These are phyloP conservation scores for Waltergamsia citrina DNA, from an alignment of 2,329 filamentous ascomycete species.

Conservation along the genomic window DNA sequence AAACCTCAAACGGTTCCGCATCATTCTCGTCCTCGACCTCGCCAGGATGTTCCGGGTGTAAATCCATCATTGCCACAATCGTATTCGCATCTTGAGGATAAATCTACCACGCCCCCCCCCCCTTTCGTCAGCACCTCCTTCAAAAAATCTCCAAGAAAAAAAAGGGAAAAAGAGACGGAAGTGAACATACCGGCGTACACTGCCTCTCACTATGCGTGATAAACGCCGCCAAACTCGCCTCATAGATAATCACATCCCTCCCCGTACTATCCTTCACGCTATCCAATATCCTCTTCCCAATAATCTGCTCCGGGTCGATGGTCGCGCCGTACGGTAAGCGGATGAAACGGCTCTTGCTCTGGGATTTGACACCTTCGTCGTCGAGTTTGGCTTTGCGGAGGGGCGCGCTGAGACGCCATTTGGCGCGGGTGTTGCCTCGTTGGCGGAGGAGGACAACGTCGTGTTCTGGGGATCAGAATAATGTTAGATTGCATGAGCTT, in stretches of 20 bases:
- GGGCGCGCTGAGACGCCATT: constrained; percentile 27
- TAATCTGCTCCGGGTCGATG: constrained; percentile 43
- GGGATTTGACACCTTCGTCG: too few species aligned
- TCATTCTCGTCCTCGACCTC: constrained; percentile 20
- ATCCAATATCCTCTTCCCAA: constrained; percentile 53
- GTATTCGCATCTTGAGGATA: constrained; percentile 68
- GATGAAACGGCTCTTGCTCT: too few species aligned
- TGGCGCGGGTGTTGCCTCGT: constrained; percentile 21
- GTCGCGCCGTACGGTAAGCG: constrained; percentile 41
- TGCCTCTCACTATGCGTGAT: constrained; percentile 55
- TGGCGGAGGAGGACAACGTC: constrained; percentile 30
- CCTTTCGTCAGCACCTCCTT: neutral
- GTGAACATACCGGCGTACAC: constrained; percentile 55
- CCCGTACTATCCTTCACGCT: constrained; percentile 43
- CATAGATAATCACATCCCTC: constrained; percentile 43
- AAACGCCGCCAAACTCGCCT: constrained; percentile 66
- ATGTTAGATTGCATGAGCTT: constrained; percentile 1
- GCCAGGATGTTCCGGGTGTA: constrained; percentile 45
- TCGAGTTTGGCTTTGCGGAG: constrained; percentile 24
- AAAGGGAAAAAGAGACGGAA: neutral
- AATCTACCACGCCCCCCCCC: constrained; percentile 10
- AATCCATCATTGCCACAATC: constrained; percentile 68
- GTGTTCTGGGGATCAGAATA: constrained; percentile 17
- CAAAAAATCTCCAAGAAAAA: neutral
- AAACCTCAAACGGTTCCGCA: constrained; percentile 52